Evolutionary conservation across 768 basidiomycete genomes (phyloP).

Genomic region (Naganishia vaughanmartiniae): DNA sequence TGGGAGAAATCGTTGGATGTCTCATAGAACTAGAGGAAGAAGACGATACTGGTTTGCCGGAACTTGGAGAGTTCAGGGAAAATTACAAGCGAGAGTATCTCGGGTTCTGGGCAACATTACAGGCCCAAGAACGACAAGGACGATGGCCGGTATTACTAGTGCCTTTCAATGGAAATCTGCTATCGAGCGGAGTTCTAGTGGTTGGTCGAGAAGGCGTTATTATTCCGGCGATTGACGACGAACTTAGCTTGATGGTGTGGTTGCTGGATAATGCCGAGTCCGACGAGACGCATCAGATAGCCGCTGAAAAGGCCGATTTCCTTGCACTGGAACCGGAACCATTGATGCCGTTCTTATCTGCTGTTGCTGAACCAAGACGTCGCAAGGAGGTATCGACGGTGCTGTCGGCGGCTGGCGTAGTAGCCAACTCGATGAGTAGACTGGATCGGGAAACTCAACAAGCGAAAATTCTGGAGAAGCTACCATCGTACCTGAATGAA

Average conservation of each 20-base stretch:
- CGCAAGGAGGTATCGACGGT: slow-evolving; percentile 7
- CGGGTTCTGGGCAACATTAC: slow-evolving; percentile 84
- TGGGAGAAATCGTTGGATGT: slow-evolving; percentile 80
- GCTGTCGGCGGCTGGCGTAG: slow-evolving; percentile 5
- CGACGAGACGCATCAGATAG: slow-evolving; percentile 13
- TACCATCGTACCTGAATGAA: neutral
- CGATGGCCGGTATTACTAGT: slow-evolving; percentile 45
- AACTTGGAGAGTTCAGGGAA: slow-evolving; percentile 76
- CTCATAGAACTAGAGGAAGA: slow-evolving; percentile 72
- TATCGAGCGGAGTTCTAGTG: slow-evolving; percentile 20
- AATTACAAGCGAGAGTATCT: slow-evolving; percentile 91
- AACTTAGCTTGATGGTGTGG: slow-evolving; percentile 22
- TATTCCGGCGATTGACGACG: slow-evolving; percentile 58
- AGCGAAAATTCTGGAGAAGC: slow-evolving; percentile 13
- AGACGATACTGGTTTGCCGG: slow-evolving; percentile 72
- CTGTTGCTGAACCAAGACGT: neutral
- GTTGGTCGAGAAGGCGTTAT: slow-evolving; percentile 77
- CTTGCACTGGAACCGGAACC: neutral
- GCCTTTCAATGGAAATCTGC: neutral
- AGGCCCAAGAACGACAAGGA: slow-evolving; percentile 69
- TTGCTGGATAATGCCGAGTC: slow-evolving; percentile 12
- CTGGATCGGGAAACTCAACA: neutral
- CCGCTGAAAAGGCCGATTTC: slow-evolving; percentile 13
- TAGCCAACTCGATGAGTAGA: slow-evolving; percentile 7
- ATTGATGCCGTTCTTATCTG: neutral